Evolutionary conservation across 257 asterid species (phyloP), one percentile per base, ranked within the genome.

Genomic region (Solanum chiquidenum): DNA sequence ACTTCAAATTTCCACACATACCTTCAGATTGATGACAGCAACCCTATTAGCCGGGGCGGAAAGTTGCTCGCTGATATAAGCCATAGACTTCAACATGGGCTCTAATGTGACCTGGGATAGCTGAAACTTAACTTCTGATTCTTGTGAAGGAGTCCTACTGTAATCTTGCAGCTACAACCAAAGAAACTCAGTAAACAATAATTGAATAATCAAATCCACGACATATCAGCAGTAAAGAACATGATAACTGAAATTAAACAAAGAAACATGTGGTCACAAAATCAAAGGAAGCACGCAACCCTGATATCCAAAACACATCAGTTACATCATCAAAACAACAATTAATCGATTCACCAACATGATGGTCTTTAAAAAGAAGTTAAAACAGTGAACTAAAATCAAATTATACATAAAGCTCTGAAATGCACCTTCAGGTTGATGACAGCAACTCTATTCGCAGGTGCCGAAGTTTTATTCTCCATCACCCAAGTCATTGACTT

Each of bases 401-500:
- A 86, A 72, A 75, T 37, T 34, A 46, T 25, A 75, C n/a, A 34
- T 27, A 49, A 88, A 86, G 88, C 76, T 87, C 85, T 14, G 73
- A 80, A 86, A 71, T 87, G 83, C 88, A 96, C 99, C 98, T 96
- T 96, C 89, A 96, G 94, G 89, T 89, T 95, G 89, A 96, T 96
- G 64, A 96, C 92, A 90, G 99, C 99, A 55, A 94, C 92, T 92
- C 93, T 93, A 88, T 93, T 88, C 58, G 92, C 97, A 75, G 98
- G 94, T 86, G 90, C 66, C 69, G 89, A 92, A 91, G 88, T 92
- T 91, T 94, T 96, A 87, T 93, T 94, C 94, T 96, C 99, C 96
- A 96, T 94, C 75, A 91, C 94, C 99, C 99, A 96, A 76, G 99
- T 95, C 99, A 96, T 95, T 77, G 98, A 93, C 93, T 96, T 96